Conservation (phyloP, 441 rosid species). For the Populus trichocarpa region DNA sequence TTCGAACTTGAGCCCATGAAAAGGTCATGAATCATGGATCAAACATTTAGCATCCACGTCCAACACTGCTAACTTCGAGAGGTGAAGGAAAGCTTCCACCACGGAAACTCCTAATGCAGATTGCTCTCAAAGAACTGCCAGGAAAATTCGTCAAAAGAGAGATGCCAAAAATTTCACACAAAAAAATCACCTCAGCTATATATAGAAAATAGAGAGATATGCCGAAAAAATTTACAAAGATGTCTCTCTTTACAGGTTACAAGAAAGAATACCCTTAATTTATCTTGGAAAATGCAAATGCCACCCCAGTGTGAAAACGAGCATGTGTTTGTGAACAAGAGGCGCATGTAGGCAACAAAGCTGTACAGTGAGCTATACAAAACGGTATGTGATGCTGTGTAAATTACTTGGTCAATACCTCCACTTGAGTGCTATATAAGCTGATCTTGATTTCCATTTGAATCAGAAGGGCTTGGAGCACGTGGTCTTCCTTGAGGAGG, state of each 20-base stretch:
- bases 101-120: no score
- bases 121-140: neutral
- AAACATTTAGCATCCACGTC: no score
- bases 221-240: slow-evolving; percentile 17
- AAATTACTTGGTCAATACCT: slow-evolving; percentile 10
- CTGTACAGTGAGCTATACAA: slow-evolving; percentile 36
- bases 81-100: no score
- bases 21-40: no score
- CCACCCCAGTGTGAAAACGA: slow-evolving; percentile 5
- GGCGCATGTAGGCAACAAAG: slow-evolving; percentile 1
- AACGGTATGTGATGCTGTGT: neutral
- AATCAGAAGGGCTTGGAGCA: slow-evolving; percentile 21
- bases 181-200: slow-evolving; percentile 11
- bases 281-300: slow-evolving; percentile 9
- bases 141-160: neutral
- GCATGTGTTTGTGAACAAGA: neutral
- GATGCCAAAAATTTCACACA: slow-evolving; percentile 1
- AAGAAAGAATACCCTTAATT: neutral
- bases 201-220: slow-evolving; percentile 9
- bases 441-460: slow-evolving; percentile 35
- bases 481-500: slow-evolving; percentile 36
- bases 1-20: no score
- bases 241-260: neutral
- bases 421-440: slow-evolving; percentile 19
- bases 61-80: no score